Percentiles rank a stretch among this genome's conserved stretches.
Evolutionary conservation across 2,329 filamentous ascomycete genomes (phyloP).

Genomic region (Fusarium staphyleae): DNA sequence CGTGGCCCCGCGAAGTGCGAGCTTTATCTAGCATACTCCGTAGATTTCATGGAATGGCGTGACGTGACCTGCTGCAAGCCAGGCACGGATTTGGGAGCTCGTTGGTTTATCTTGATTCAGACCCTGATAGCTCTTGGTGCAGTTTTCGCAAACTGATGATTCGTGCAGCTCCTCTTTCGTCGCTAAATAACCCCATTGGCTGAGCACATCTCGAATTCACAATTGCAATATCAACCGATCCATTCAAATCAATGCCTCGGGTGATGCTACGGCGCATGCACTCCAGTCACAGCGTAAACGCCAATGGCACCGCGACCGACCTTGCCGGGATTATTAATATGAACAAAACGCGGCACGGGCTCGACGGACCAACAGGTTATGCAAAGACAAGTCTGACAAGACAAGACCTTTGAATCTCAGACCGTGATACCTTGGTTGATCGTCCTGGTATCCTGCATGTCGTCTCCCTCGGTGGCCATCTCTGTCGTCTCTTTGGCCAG

Average conservation of each 20-base stretch:
- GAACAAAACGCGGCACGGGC: constrained; percentile 4
- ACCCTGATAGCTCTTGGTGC: background rate
- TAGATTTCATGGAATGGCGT: background rate
- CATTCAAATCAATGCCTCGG: background rate
- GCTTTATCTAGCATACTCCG: background rate
- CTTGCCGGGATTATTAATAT: background rate
- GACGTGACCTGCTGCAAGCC: background rate
- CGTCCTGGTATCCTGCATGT: no score
- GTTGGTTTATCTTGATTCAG: constrained; percentile 1
- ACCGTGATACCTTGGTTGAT: no score
- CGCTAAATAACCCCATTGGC: constrained; percentile 12
- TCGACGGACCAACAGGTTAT: background rate
- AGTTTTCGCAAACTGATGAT: background rate
- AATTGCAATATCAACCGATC: background rate
- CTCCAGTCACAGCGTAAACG: background rate
- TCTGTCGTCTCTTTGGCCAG: no score
- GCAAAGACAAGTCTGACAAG: no score
- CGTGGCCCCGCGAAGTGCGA: background rate
- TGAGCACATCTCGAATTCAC: background rate
- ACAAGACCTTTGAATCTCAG: no score
- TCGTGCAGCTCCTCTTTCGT: background rate
- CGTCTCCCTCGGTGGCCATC: no score
- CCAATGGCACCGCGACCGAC: background rate
- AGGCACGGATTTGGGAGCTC: background rate
- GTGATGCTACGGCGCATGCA: background rate